Percentiles rank a stretch among this genome's conserved stretches.
Conservation (phyloP, 495 filamentous ascomycete species). For the Pyrenopolyporus hunteri region DNA sequence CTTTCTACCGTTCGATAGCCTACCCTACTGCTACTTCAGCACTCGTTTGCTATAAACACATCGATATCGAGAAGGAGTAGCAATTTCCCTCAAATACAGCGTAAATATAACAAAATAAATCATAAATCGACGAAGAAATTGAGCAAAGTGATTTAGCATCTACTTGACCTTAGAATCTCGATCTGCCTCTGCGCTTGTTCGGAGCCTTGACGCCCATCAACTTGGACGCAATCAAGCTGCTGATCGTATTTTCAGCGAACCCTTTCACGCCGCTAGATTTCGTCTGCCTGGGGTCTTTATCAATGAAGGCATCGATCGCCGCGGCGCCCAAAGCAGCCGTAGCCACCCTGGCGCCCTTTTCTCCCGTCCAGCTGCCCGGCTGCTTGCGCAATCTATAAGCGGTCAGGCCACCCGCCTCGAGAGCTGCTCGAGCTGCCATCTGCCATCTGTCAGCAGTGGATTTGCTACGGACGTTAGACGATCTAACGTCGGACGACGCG, state of each 20-base stretch:
- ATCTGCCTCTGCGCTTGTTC: not conserved
- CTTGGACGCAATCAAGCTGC: conserved; percentile 39
- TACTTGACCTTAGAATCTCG: not conserved
- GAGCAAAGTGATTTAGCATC: not conserved
- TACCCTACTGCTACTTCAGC: not conserved
- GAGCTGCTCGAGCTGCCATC: conserved; percentile 46
- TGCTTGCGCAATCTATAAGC: conserved; percentile 47
- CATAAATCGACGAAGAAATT: not conserved
- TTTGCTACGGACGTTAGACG: conserved; percentile 15
- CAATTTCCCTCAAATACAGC: too few species aligned
- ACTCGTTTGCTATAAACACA: not conserved
- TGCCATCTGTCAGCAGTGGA: conserved; percentile 35
- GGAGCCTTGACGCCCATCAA: conserved; percentile 31
- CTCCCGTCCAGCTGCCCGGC: conserved; percentile 48
- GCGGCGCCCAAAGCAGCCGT: conserved; percentile 52
- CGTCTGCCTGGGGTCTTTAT: conserved; percentile 36
- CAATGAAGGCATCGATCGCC: conserved; percentile 45
- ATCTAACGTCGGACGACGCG: conserved; percentile 1
- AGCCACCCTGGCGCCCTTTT: conserved; percentile 49
- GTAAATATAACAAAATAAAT: not conserved
- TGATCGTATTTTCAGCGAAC: conserved; percentile 40
- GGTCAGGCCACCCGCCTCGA: conserved; percentile 49
- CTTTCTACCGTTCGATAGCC: not conserved
- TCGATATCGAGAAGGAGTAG: not conserved
- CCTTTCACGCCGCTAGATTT: conserved; percentile 37